Evolutionary conservation across 441 rosid genomes (phyloP).

Genomic region (Pelargonium australe): DNA sequence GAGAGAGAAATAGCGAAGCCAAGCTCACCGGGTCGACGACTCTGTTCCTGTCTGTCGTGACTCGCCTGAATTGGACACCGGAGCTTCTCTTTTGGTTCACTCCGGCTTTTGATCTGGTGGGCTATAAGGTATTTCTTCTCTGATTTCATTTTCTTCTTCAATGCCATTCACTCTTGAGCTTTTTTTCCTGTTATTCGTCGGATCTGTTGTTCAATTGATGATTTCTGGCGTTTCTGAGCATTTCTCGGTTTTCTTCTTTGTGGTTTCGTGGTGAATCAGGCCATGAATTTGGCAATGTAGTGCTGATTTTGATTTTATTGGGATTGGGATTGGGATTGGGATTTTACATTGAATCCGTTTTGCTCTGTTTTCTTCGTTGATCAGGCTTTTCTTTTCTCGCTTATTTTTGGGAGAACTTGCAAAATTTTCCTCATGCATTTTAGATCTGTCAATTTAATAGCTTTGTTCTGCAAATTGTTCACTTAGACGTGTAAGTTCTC

Average conservation of each 20-base stretch:
- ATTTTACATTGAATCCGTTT: not conserved
- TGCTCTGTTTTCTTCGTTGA: not conserved
- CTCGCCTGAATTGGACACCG: not conserved
- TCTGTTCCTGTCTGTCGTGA: not conserved
- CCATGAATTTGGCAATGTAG: not conserved
- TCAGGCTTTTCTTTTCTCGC: not conserved
- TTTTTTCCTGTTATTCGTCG: not conserved
- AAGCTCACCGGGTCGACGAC: conserved; percentile 5
- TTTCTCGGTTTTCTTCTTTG: not conserved
- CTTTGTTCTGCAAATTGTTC: too few relatives aligned
- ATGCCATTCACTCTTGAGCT: not conserved
- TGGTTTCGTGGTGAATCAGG: not conserved
- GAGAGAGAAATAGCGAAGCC: not conserved
- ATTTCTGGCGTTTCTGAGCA: not conserved
- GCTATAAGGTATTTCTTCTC: not conserved
- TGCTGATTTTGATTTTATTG: not conserved
- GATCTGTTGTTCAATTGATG: not conserved
- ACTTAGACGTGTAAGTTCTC: too few relatives aligned
- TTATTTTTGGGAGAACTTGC: too few relatives aligned
- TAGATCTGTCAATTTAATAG: not conserved
- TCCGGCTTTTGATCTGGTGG: not conserved
- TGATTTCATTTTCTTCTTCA: not conserved
- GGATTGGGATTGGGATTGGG: too few relatives aligned
- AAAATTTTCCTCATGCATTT: not conserved
- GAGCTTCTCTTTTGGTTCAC: not conserved